phyloP scores from a whole-genome alignment of 495 filamentous ascomycete species.

The Penicillium nucicola region DNA sequence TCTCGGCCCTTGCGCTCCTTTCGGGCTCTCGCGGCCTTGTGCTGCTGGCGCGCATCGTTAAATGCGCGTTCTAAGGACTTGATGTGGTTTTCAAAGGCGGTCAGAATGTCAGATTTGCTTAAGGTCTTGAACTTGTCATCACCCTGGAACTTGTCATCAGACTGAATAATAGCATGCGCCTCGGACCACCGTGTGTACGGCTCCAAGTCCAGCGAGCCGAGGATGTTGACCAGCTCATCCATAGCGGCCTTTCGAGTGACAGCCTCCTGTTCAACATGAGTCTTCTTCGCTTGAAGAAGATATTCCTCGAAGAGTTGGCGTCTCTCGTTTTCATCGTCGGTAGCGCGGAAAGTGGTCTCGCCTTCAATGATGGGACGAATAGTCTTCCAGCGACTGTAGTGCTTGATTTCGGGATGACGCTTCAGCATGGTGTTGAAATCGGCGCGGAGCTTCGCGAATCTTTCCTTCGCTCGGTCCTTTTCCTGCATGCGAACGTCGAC shows the following conservation, averaged over 20 bases:
- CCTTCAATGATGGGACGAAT: conserved; percentile 92
- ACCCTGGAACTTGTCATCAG: conserved; percentile 73
- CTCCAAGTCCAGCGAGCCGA: conserved; percentile 84
- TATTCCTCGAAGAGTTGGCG: conserved; percentile 95
- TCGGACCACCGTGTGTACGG: conserved; percentile 95
- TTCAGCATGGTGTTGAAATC: conserved; percentile 96
- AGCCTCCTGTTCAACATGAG: conserved; percentile 70
- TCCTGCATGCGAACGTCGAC: conserved; percentile 87
- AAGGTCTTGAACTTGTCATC: conserved; percentile 88
- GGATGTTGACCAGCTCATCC: conserved; percentile 74
- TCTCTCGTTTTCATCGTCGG: conserved; percentile 83
- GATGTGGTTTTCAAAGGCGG: conserved; percentile 91
- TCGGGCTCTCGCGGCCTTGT: conserved; percentile 75
- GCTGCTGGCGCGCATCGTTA: conserved; percentile 82
- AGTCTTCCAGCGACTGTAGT: conserved; percentile 97
- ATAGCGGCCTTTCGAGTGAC: conserved; percentile 74
- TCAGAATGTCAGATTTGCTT: conserved; percentile 85
- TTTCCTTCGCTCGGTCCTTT: conserved; percentile 92
- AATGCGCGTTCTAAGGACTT: conserved; percentile 84
- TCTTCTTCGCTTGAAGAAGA: conserved; percentile 75
- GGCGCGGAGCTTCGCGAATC: conserved; percentile 85
- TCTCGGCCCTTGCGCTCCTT: conserved; percentile 85
- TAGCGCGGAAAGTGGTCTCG: conserved; percentile 91
- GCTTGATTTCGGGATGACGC: conserved; percentile 95
- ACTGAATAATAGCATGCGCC: conserved; percentile 76